A percentile compares a stretch with the other conserved stretches of the same genome.
These are phyloP conservation scores for Macrolepiota albuminosa DNA, from an alignment of 768 basidiomycete genomes.

Conservation along the genomic window DNA sequence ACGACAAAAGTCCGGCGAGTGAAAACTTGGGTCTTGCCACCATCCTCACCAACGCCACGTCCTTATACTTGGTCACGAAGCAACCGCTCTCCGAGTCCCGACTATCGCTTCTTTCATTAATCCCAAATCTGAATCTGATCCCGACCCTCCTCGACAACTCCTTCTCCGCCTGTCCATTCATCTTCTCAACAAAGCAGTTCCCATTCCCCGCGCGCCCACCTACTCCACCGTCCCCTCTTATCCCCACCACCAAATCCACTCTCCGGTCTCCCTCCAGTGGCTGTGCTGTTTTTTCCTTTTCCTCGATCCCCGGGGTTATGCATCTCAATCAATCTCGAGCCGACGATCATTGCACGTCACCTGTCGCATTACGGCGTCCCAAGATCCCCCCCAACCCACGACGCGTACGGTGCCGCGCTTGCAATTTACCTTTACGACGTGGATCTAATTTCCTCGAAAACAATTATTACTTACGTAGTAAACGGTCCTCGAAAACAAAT, in stretches of 20 bases:
- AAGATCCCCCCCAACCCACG: too few species aligned
- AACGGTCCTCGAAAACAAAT: too few species aligned
- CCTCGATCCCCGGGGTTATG: background rate
- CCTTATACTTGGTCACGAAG: background rate
- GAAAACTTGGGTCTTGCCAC: background rate
- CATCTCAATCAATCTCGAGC: background rate
- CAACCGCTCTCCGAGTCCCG: background rate
- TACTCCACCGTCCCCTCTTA: too few species aligned
- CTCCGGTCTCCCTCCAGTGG: too few species aligned
- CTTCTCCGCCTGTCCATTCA: background rate
- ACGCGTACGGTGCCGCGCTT: too few species aligned
- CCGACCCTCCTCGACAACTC: background rate
- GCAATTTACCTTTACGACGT: too few species aligned
- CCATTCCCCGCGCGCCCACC: background rate
- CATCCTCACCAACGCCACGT: background rate
- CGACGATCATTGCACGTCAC: slow-evolving; percentile 5
- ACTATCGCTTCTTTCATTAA: background rate
- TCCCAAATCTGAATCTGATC: background rate
- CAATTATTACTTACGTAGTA: too few species aligned
- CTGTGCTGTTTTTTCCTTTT: too few species aligned
- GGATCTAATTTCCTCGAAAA: too few species aligned
- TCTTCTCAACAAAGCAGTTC: background rate
- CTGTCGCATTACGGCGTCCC: background rate
- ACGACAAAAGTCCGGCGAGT: background rate
- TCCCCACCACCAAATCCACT: background rate